Evolutionary conservation across 2,329 filamentous ascomycete species (phyloP), one percentile per base, ranked within the genome.

Genomic region (Dactylellina leptospora): DNA sequence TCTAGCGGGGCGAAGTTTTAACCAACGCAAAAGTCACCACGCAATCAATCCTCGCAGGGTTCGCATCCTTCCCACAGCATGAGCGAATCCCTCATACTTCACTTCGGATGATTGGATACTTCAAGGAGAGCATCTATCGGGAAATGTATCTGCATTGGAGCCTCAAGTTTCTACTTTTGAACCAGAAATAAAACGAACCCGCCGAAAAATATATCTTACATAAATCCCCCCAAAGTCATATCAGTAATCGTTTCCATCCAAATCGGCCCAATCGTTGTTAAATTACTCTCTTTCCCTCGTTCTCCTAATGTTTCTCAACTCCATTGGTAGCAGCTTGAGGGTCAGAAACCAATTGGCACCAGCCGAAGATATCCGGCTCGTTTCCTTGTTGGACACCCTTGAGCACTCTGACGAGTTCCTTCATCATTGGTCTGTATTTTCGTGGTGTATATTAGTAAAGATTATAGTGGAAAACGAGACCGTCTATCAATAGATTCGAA

Each of bases 361-460:
- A 97, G 2, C 86, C 87, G 78, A 93, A 90, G 63, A 82, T 81
- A 79, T 97, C 93, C 79, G 89, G 82, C 42, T 90, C 82, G 80
- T 90, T 91, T 25, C 93, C 93, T 36, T 86, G 84, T 82, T 97
- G 93, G 73, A 97, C 92, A 0, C 87, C 92, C 82, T 96, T 90
- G 44, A 71, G 51, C 59, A 97, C 84, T 60, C 89, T 88, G 22
- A 84, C 83, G 66, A 97, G 81, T 38, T 97, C 83, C 81, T 89
- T 88, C 23, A 87, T 55, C 13, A 76, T 73, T 9, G 71, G 73
- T 28, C 74, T 74, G 30, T 74, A 64, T 9, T 58, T 44, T n/a
- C 9, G 10, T n/a, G 1, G 30, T n/a, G n/a, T 25, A 10, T 30
- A 54, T 56, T 50, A 55, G 62, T 23, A 25, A 10, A 23, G 13